Evolutionary conservation across 2,329 filamentous ascomycete genomes (phyloP).

Genomic region (Penicillium sp.): DNA sequence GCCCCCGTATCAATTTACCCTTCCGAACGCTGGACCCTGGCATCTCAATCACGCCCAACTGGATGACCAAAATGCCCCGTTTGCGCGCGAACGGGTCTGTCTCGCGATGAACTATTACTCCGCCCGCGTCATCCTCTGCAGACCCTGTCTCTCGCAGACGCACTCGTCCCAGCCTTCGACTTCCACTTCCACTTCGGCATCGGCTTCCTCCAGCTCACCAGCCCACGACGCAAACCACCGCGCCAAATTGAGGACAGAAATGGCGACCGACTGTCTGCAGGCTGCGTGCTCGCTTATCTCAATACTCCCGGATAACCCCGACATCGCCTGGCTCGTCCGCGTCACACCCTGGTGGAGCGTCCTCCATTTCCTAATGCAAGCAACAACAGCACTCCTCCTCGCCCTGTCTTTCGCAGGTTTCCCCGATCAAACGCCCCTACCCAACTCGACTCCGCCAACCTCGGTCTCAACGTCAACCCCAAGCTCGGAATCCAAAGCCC

Average conservation of each 20-base stretch:
- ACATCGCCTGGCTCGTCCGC: conserved; percentile 36
- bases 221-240: neutral
- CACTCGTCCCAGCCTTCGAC: conserved; percentile 11
- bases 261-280: conserved; percentile 41
- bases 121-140: conserved; percentile 41
- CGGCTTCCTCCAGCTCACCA: neutral
- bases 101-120: conserved; percentile 47
- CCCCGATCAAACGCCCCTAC: neutral
- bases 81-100: conserved; percentile 34
- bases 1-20: conserved; percentile 35
- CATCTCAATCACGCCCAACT: conserved; percentile 22
- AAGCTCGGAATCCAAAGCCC: neutral
- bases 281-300: conserved; percentile 40
- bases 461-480: neutral
- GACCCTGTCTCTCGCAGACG: conserved; percentile 44
- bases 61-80: conserved; percentile 14
- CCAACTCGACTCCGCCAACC: neutral
- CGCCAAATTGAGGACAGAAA: conserved; percentile 18
- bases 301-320: conserved; percentile 39
- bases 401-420: conserved; percentile 31
- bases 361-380: conserved; percentile 48
- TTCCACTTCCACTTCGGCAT: neutral
- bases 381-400: conserved; percentile 43
- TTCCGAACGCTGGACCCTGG: conserved; percentile 24
- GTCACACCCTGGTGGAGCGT: conserved; percentile 46